These are phyloP conservation scores for Macrolepiota albuminosa DNA, from an alignment of 768 basidiomycete genomes.

Conservation along the genomic window DNA sequence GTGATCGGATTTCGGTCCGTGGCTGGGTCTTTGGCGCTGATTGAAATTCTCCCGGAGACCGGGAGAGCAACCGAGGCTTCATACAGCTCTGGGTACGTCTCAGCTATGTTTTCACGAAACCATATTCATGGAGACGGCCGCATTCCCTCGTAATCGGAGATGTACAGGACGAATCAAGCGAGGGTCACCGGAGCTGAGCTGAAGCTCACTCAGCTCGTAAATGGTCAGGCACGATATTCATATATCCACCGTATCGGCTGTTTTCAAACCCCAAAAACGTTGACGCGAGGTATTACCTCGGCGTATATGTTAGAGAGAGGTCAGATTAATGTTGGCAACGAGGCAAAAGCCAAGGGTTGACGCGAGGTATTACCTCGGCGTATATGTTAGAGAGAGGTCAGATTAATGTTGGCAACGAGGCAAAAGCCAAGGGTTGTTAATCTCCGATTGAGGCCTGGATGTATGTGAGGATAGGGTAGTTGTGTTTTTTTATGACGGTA, in stretches of 20 bases:
- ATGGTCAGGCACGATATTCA: not conserved
- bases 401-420: not conserved
- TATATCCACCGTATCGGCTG: not conserved
- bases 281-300: not conserved
- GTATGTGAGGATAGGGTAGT: not conserved
- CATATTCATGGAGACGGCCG: not conserved
- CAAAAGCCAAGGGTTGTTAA: not conserved
- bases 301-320: not conserved
- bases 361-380: not conserved
- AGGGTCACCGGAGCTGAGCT: not conserved
- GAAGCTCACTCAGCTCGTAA: not conserved
- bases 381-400: not conserved
- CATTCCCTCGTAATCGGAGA: constrained; percentile 5
- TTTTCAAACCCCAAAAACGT: constrained; percentile 1
- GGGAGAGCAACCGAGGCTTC: constrained; percentile 7
- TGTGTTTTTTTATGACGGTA: not conserved
- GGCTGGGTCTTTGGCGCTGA: not conserved
- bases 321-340: not conserved
- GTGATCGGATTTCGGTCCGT: constrained; percentile 2
- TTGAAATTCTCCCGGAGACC: constrained; percentile 5
- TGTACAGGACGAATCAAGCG: not conserved
- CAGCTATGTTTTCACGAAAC: constrained; percentile 7
- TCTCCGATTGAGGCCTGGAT: not conserved
- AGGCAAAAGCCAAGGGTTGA: not conserved
- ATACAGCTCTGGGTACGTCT: constrained; percentile 3